Base-by-base conservation (phyloP, 495 filamentous ascomycete genomes). In the Penicillium paxilli region DNA sequence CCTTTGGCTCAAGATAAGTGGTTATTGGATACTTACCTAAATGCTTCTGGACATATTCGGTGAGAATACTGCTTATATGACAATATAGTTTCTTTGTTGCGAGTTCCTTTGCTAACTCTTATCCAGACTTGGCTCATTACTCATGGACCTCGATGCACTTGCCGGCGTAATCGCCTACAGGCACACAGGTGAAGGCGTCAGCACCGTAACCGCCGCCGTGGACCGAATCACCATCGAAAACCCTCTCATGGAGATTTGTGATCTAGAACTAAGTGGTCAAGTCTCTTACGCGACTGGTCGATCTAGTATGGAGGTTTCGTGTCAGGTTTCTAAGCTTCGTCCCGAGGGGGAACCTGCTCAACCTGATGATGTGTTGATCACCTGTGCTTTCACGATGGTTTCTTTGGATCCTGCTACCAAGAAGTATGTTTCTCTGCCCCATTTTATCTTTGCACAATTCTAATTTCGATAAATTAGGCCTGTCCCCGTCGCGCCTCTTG, bases 341-440 rank as follows among this genome's bases (percentile, higher is more conserved):
- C 77, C 81, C 1, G 71, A 80, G 28, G 88, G 84, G 5, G 70
- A 84, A 55, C 63, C 73, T 17, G 76, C 79, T n/a, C 80, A 77
- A 57, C 77, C 83, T 0, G 85, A 87, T 35, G 89, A 91, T 69
- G 74, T 91, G 5, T 58, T 93, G 52, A 81, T 93, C 57, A 90
- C 85, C 4, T 92, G 90, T 69, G 83, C 86, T 9, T 93, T 92
- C 63, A 95, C 90, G 1, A 93, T 95, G 86, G 86, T 89, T 1
- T 91, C 90, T 1, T 74, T 93, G 1, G 82, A 92, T 58, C 88
- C 90, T 1, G 70, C 53, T 11, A 92, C 88, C 1, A 91, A 89
- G 70, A 87, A 83, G 72, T 82, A 78, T 12, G 75, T 80, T 21
- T 54, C 8, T 9, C 22, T 8, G 5, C 8, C 12, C 10, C 16